Evolutionary conservation across 352 stramenopile genomes (phyloP).

Genomic region (Globisporangium cylindrosporum): DNA sequence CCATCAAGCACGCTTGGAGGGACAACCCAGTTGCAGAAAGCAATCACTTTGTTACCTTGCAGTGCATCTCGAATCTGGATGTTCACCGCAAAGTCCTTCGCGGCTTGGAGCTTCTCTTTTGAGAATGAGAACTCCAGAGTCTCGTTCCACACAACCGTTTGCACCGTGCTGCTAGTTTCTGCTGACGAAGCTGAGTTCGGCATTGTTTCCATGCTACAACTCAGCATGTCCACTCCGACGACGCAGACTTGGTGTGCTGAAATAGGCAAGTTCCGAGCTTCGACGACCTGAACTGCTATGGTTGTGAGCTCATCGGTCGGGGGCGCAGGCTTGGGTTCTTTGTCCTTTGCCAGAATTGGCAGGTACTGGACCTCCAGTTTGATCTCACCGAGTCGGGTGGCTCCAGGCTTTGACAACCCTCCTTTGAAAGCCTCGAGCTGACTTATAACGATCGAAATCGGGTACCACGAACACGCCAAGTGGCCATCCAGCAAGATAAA

Average conservation of each 20-base stretch:
- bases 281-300: conserved; percentile 12
- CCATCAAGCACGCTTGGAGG: conserved; percentile 19
- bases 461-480: conserved; percentile 33
- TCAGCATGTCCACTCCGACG: conserved; percentile 19
- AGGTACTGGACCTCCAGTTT: conserved; percentile 47
- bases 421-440: background rate
- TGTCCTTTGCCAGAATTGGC: conserved; percentile 10
- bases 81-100: conserved; percentile 14
- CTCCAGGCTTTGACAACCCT: background rate
- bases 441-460: background rate
- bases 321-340: background rate
- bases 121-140: conserved; percentile 10
- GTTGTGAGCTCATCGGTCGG: background rate
- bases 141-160: conserved; percentile 20
- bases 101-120: background rate
- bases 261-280: conserved; percentile 13
- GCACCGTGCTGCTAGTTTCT: background rate
- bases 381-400: conserved; percentile 20
- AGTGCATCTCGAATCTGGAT: conserved; percentile 23
- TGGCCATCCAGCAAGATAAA: conserved; percentile 46
- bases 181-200: conserved; percentile 4
- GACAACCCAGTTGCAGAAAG: conserved; percentile 30
- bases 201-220: conserved; percentile 26
- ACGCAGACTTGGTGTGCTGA: conserved; percentile 15
- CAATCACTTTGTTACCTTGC: conserved; percentile 19